Base-by-base conservation (phyloP, 495 filamentous ascomycete genomes). In the Talaromyces adpressus region DNA sequence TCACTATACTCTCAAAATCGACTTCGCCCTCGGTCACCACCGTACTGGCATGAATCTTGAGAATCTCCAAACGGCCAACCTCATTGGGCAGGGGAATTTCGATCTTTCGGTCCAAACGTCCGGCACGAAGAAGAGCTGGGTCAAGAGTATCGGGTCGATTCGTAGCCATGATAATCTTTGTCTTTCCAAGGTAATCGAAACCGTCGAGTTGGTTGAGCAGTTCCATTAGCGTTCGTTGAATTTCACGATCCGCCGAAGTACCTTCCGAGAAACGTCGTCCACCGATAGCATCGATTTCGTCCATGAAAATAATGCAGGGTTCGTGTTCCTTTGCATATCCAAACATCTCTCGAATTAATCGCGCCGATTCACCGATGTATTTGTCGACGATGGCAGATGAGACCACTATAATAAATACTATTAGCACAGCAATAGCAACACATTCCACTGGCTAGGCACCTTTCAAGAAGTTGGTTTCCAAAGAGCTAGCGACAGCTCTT, bases 231-330 rank as follows among this genome's bases (percentile, higher is more conserved):
- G 95, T 99, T 64, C 95, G 90, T 80, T 99, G 95, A 68, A 99
- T 99, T 75, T 99, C 95, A 67, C 95, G 89, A 79, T 99, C 95
- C 25, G 95, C 95, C 34, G 91, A 96, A 62, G 95, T 99, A 67
- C 95, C 95, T 74, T 99, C 95, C n/a, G 90, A 95, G 71, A 99
- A 99, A 67, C 95, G 85, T 69, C 95, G 86, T 61, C 95, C 95
- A 72, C 95, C 95, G 71, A 99, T 99, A 69, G 95, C 95, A 71
- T 99, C 95, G 74, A 99, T 99, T 75, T 99, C 95, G 81, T 99
- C 95, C 95, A 99, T 99, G 85, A 99, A 99, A 77, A 99, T 99
- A 72, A 99, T 98, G 75, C 95, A 99, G 52, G 95, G 95, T 73
- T 99, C 95, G 75, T 99, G 95, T 75, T 99, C 95, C 76, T 97